Percentiles rank a stretch among this genome's conserved stretches.
Evolutionary conservation across 805 yeast species (phyloP).

Genomic region (Maudiozyma serrabonitensis): DNA sequence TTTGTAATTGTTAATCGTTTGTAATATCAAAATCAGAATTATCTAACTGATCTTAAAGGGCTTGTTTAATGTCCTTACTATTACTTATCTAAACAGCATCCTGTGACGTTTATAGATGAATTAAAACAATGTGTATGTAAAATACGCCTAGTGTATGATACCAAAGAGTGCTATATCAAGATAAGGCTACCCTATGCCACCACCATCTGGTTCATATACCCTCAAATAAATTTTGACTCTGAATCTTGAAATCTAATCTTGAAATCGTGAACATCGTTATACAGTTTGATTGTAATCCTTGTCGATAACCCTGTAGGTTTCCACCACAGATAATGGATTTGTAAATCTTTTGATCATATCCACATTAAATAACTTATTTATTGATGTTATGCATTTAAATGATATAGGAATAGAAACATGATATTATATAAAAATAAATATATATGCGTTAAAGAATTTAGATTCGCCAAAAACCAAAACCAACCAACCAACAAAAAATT

Average conservation of each 20-base stretch:
- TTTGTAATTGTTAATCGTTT: background rate
- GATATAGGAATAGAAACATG: background rate
- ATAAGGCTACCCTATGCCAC: too few relatives aligned
- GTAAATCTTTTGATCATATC: background rate
- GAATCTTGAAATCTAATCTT: conserved; percentile 19
- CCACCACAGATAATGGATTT: too few relatives aligned
- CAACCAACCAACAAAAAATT: background rate
- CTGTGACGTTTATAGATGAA: too few relatives aligned
- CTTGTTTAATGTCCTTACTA: conserved; percentile 13
- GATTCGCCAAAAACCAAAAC: background rate
- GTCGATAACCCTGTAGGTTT: too few relatives aligned
- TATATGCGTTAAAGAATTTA: background rate
- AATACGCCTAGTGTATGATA: too few relatives aligned
- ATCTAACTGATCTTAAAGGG: background rate
- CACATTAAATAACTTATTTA: background rate
- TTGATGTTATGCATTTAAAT: background rate
- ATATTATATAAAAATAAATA: background rate
- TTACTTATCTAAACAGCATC: conserved; percentile 17
- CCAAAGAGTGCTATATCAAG: too few relatives aligned
- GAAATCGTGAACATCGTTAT: too few relatives aligned
- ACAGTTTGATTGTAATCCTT: too few relatives aligned
- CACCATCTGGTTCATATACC: too few relatives aligned
- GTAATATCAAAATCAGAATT: background rate
- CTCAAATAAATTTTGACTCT: too few relatives aligned
- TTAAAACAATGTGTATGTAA: too few relatives aligned